Percentiles rank a stretch among this genome's conserved stretches.
phyloP scores from a whole-genome alignment of 2,329 filamentous ascomycete genomes.

The Exophiala xenobiotica region DNA sequence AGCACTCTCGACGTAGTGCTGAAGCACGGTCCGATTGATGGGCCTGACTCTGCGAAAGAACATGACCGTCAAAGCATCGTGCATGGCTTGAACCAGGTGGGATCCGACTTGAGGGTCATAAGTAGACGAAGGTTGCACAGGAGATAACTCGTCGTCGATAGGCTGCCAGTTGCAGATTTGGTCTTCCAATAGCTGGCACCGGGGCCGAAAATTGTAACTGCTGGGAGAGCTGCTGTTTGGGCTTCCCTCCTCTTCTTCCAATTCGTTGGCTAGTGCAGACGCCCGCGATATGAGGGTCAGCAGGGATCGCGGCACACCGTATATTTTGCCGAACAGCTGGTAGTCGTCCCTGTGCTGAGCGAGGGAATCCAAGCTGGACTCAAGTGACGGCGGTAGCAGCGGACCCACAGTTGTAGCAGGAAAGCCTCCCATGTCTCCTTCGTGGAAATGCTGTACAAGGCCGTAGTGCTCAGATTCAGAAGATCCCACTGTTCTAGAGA shows the following conservation, averaged over 20 bases:
- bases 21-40: constrained; percentile 5
- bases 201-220: constrained; percentile 1
- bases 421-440: background rate
- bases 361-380: constrained; percentile 2
- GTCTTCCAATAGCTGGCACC: constrained; percentile 8
- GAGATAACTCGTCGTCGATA: constrained; percentile 3
- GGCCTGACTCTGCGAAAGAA: constrained; percentile 9
- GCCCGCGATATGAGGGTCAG: constrained; percentile 7
- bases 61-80: constrained; percentile 9
- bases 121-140: background rate
- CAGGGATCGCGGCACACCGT: constrained; percentile 11
- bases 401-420: background rate
- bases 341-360: constrained; percentile 10
- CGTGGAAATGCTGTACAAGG: background rate
- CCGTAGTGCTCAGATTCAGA: background rate
- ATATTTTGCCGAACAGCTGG: constrained; percentile 7
- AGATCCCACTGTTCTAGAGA: background rate
- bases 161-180: constrained; percentile 10
- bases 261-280: constrained; percentile 6
- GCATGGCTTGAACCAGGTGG: constrained; percentile 11
- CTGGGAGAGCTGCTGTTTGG: constrained; percentile 3
- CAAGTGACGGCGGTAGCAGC: background rate
- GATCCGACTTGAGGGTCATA: constrained; percentile 11
- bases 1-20: constrained; percentile 12
- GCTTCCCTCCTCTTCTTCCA: constrained; percentile 6